Conservation (phyloP, 2,329 filamentous ascomycete genomes). For the Botryotinia calthae region DNA sequence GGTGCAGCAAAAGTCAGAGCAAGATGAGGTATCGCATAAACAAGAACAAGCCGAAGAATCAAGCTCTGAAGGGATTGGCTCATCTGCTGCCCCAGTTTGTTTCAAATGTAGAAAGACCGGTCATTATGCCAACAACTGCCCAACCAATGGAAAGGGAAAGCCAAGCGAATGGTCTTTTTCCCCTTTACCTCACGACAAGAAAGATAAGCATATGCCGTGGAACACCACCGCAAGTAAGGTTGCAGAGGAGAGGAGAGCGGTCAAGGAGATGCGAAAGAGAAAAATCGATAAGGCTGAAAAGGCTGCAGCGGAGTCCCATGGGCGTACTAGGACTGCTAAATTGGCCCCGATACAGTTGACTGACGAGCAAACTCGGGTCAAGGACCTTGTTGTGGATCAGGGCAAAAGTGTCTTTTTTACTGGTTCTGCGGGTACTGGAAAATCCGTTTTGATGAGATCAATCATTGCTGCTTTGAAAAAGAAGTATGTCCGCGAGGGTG, state of each 20-base stretch:
- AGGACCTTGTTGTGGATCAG: slow-evolving; percentile 76
- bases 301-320: slow-evolving; percentile 46
- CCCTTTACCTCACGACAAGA: slow-evolving; percentile 39
- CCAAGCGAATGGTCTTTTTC: slow-evolving; percentile 39
- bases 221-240: slow-evolving; percentile 71
- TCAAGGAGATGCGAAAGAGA: slow-evolving; percentile 60
- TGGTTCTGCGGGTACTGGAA: slow-evolving; percentile 92
- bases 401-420: slow-evolving; percentile 95
- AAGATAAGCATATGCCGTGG: slow-evolving; percentile 53
- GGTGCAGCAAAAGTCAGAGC: slow-evolving; percentile 36
- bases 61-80: slow-evolving; percentile 24
- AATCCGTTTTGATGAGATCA: slow-evolving; percentile 90
- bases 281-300: slow-evolving; percentile 44
- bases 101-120: slow-evolving; percentile 27
- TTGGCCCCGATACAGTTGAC: slow-evolving; percentile 54
- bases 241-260: slow-evolving; percentile 74
- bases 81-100: slow-evolving; percentile 26
- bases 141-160: slow-evolving; percentile 24
- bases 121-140: slow-evolving; percentile 28
- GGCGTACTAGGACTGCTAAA: slow-evolving; percentile 44
- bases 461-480: slow-evolving; percentile 79
- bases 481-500: slow-evolving; percentile 73
- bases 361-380: slow-evolving; percentile 79
- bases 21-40: slow-evolving; percentile 30
- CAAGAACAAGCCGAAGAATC: slow-evolving; percentile 25